Evolutionary conservation across 1,284 basidiomycete species (phyloP), one percentile per base, ranked within the genome.

Genomic region (Melanopsichium pennsylvanicum): DNA sequence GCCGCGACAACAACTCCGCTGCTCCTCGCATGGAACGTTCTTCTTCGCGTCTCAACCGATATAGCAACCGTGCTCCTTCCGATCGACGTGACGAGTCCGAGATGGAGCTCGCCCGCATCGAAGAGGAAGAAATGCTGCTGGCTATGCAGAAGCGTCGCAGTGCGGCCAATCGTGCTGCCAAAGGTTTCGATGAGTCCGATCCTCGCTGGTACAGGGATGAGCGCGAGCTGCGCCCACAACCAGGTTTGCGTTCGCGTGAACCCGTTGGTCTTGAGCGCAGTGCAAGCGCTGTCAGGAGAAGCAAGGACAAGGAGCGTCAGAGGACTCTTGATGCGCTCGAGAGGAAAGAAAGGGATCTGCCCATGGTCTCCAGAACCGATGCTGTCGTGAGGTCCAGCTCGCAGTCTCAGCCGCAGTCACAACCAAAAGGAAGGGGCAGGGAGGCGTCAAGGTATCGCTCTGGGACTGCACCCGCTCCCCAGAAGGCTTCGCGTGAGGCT

Each of bases 41-140:
- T 5, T 55, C 59, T 15, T 32, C 32, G 5, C 59, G 66, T 41
- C 39, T 63, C 21, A 54, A 38, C 18, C 55, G 66, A 16, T 62
- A 62, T 47, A 63, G 46, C 59, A 34, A 55, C 23, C 45, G 45
- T 15, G 33, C 27, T n/a, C 46, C 55, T 12, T 12, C 46, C 19
- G 45, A 49, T 16, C 55, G 66, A 34, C 44, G 58, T 15, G 58
- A 62, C 32, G 59, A 62, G 18, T 45, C 38, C 21, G 64, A 62
- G 27, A 49, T 49, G 29, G 59, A 69, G 15, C 59, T 69, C 2
- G 52, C 52, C 2, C 49, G 54, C 13, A 68, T 68, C 54, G 64
- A 68, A 27, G 64, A 68, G 37, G 66, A 69, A 34, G 66, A 69
- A 40, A 58, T 59, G 59, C 45, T 68, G 10, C 49, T 58, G 25